Conservation (phyloP, 768 basidiomycete genomes). For the Suillus americanus region DNA sequence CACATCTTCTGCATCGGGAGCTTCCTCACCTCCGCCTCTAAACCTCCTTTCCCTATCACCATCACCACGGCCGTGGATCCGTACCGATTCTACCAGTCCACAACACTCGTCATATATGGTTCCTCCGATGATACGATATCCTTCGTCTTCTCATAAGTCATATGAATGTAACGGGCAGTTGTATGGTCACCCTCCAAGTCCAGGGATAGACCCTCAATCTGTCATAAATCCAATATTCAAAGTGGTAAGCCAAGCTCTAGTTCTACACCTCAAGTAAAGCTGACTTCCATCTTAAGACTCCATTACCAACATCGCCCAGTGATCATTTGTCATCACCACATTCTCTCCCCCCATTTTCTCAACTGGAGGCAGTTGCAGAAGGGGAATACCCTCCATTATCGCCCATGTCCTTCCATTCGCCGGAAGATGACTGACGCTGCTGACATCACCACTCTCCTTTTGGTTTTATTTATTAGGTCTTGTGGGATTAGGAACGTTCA, state of each 20-base stretch:
- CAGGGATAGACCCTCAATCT: slow-evolving; percentile 60
- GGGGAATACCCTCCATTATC: slow-evolving; percentile 72
- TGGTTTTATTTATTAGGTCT: slow-evolving; percentile 21
- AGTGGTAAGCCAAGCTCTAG: slow-evolving; percentile 61
- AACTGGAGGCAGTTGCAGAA: slow-evolving; percentile 81
- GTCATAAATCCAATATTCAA: slow-evolving; percentile 87
- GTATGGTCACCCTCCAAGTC: slow-evolving; percentile 59
- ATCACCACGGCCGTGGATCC: slow-evolving; percentile 55
- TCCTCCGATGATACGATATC: slow-evolving; percentile 37
- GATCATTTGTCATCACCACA: slow-evolving; percentile 42
- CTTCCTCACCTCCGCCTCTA: slow-evolving; percentile 74
- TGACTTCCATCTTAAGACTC: slow-evolving; percentile 40
- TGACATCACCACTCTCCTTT: slow-evolving; percentile 18
- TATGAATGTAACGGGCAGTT: slow-evolving; percentile 53
- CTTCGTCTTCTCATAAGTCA: slow-evolving; percentile 39
- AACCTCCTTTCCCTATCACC: slow-evolving; percentile 74
- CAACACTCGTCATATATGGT: slow-evolving; percentile 35
- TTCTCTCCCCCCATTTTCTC: slow-evolving; percentile 73
- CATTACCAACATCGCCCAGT: slow-evolving; percentile 46
- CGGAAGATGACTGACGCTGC: slow-evolving; percentile 41
- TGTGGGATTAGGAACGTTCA: slow-evolving; percentile 21
- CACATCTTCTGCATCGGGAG: slow-evolving; percentile 55
- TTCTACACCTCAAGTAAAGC: slow-evolving; percentile 9
- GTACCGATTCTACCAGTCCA: slow-evolving; percentile 39
- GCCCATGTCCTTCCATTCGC: slow-evolving; percentile 68